Evolutionary conservation across 2,329 filamentous ascomycete genomes (phyloP).

Genomic region (Botrytis tulipae): DNA sequence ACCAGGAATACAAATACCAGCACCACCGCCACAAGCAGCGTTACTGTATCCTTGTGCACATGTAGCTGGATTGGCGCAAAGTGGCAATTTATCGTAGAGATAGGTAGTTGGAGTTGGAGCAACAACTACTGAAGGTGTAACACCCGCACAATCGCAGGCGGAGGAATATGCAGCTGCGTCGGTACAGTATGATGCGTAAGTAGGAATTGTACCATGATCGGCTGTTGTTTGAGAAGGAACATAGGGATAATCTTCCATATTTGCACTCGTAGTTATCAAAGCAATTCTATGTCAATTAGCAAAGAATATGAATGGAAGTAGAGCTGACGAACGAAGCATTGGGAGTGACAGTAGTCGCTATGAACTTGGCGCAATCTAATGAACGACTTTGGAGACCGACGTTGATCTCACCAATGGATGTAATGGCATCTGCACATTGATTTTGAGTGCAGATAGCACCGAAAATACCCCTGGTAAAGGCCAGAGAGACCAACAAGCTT

Average conservation of each 20-base stretch:
- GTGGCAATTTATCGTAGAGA: slow-evolving; percentile 7
- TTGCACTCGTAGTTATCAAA: slow-evolving; percentile 9
- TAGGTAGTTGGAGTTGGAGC: slow-evolving; percentile 12
- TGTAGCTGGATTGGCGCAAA: slow-evolving; percentile 1
- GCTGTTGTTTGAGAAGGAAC: not conserved
- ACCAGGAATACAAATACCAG: slow-evolving; percentile 8
- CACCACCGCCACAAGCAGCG: slow-evolving; percentile 2
- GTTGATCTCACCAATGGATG: slow-evolving; percentile 16
- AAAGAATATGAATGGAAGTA: not conserved
- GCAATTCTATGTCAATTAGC: not conserved
- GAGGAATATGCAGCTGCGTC: slow-evolving; percentile 9
- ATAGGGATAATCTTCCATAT: slow-evolving; percentile 9
- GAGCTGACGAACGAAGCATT: slow-evolving; percentile 13
- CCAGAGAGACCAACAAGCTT: slow-evolving; percentile 15
- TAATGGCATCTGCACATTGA: slow-evolving; percentile 18
- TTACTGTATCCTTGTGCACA: slow-evolving; percentile 1
- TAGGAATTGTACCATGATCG: not conserved
- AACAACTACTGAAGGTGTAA: not conserved
- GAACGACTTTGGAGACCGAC: slow-evolving; percentile 14
- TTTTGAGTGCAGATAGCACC: not conserved
- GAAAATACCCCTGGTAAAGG: not conserved
- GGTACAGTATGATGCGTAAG: slow-evolving; percentile 17
- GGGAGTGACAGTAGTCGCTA: slow-evolving; percentile 14
- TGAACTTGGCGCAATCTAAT: slow-evolving; percentile 7
- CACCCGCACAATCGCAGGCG: slow-evolving; percentile 12